A percentile compares a stretch with the other conserved stretches of the same genome.
Conservation (phyloP, 352 stramenopile species). For the Phytopythium cucurbitacearum region DNA sequence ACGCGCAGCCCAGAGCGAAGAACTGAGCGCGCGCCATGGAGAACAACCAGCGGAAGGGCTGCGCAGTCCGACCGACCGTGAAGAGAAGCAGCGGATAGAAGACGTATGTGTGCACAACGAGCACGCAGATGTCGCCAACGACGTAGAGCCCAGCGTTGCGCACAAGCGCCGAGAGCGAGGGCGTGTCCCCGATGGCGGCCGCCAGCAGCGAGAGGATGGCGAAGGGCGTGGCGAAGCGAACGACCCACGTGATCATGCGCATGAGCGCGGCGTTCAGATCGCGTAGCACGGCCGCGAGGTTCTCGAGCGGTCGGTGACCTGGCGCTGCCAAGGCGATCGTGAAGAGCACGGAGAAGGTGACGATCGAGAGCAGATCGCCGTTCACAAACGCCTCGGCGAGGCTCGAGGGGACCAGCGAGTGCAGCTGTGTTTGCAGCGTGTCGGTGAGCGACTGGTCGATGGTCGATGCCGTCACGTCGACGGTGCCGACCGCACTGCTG, state of each 20-base stretch:
- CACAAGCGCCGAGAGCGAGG: slow-evolving; percentile 11
- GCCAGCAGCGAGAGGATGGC: slow-evolving; percentile 37
- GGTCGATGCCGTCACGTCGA: too few species aligned
- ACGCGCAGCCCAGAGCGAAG: slow-evolving; percentile 70
- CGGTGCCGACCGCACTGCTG: too few species aligned
- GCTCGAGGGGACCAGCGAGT: slow-evolving; percentile 25
- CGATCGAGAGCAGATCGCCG: slow-evolving; percentile 22
- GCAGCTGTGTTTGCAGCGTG: slow-evolving; percentile 13
- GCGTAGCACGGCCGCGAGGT: slow-evolving; percentile 17
- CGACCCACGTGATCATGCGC: slow-evolving; percentile 31
- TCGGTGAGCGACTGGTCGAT: slow-evolving; percentile 12
- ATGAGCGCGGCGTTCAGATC: slow-evolving; percentile 36
- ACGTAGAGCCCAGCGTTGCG: slow-evolving; percentile 39
- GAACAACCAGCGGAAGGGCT: slow-evolving; percentile 39
- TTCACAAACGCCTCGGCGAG: slow-evolving; percentile 27
- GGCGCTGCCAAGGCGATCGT: slow-evolving; percentile 13
- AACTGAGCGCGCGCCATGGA: slow-evolving; percentile 56
- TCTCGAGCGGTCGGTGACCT: slow-evolving; percentile 6
- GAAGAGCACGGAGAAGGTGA: slow-evolving; percentile 34
- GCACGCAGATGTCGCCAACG: slow-evolving; percentile 33
- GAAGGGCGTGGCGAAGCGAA: slow-evolving; percentile 30
- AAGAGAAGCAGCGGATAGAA: slow-evolving; percentile 40
- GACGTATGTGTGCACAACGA: slow-evolving; percentile 30
- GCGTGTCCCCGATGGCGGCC: slow-evolving; percentile 12
- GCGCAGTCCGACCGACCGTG: slow-evolving; percentile 33